Evolutionary conservation across 2,329 filamentous ascomycete species (phyloP), one percentile per base, ranked within the genome.

Genomic region (Shiraia sp.): DNA sequence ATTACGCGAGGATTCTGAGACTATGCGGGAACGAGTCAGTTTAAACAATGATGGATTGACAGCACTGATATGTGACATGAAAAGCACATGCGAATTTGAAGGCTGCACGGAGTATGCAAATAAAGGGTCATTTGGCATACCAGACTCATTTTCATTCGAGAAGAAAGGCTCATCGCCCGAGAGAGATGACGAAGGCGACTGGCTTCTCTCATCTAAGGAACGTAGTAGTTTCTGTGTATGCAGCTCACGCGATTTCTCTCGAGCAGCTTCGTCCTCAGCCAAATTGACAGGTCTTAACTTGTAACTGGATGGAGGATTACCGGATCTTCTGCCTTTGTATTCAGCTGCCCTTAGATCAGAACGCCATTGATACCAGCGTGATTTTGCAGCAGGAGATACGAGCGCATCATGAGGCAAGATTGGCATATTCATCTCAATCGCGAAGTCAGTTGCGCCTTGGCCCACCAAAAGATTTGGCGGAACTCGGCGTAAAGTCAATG

Each of bases 391-490:
- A 38, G 80, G 83, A 3, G 92, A 95, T n/a, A 96, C 78, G 13
- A 99, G 76, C 30, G 77, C 78, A 30, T 93, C 87, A 57, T 90
- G 84, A 5, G 83, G 79, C n/a, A 90, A 77, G 9, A 89, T 75
- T 0, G 80, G 73, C 64, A 97, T 82, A 7, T 88, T 85, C 53
- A 90, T 81, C 45, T 92, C 84, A 47, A 81, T 81, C 0, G 92
- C 93, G 69, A 95, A 99, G n/a, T 86, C 81, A 30, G 81, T 86
- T 12, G 93, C 93, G 9, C 93, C 93, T 53, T 88, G 78, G 24
- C 90, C 89, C 9, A 95, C 88, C 2, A 99, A 79, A 16, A 96
- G 82, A 59, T 96, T 97, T 8, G 93, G 93, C 7, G 95, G 91
- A 3, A 99, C 90, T 41, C 93, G 85, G 40, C 88, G 83, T 36